These are phyloP conservation scores for Pseudofabraea citricarpa DNA, from an alignment of 2,329 filamentous ascomycete genomes.

Conservation along the genomic window DNA sequence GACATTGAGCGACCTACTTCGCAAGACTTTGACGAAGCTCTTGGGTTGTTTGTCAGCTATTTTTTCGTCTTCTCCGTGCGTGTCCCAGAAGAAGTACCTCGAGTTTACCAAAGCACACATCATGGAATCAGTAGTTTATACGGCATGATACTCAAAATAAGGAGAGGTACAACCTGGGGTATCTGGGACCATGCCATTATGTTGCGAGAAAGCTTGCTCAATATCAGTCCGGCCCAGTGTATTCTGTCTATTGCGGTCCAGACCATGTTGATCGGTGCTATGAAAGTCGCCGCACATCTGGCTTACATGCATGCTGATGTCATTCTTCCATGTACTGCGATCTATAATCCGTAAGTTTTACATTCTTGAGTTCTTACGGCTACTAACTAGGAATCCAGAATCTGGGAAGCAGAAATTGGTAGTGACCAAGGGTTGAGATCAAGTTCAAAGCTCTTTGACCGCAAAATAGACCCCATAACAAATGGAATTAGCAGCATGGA, in stretches of 20 bases:
- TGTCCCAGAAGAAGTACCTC: conserved; percentile 48
- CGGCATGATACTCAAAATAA: conserved; percentile 51
- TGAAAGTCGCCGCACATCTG: conserved; percentile 37
- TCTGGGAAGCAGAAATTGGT: conserved; percentile 53
- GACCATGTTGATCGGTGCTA: conserved; percentile 33
- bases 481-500: conserved; percentile 53
- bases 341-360: conserved; percentile 44
- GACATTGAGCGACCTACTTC: conserved; percentile 29
- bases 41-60: conserved; percentile 33
- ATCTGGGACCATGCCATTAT: conserved; percentile 56
- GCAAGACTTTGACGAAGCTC: conserved; percentile 26
- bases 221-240: conserved; percentile 36
- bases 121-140: conserved; percentile 51
- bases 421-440: conserved; percentile 45
- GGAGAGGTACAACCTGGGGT: conserved; percentile 47
- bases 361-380: background rate
- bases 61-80: conserved; percentile 53
- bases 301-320: conserved; percentile 48
- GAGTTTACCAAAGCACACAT: conserved; percentile 52
- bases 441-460: conserved; percentile 46
- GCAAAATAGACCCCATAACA: conserved; percentile 51
- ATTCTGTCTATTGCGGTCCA: conserved; percentile 37
- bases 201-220: conserved; percentile 46
- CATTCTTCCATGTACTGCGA: conserved; percentile 43
- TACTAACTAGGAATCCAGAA: conserved; percentile 16